Conservation (phyloP, 768 basidiomycete species). For the Mycena metata region DNA sequence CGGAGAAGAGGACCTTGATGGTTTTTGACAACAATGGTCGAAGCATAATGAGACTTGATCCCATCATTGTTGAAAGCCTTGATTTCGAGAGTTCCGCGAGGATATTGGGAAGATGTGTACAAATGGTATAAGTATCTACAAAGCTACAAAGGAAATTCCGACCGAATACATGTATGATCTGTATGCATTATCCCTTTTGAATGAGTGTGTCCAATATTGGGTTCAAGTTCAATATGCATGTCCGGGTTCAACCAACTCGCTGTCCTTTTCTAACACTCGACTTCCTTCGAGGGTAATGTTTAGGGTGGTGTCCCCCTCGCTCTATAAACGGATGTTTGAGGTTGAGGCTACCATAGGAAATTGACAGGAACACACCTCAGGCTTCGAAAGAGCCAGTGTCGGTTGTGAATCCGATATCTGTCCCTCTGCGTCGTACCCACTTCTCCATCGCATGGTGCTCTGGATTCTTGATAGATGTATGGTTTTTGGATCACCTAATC, state of each 20-base stretch:
- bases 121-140: too few species aligned
- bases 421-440: slow-evolving; percentile 6
- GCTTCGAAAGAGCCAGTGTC: not conserved
- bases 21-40: too few species aligned
- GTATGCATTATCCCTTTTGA: too few species aligned
- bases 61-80: too few species aligned
- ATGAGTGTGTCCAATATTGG: too few species aligned
- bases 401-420: slow-evolving; percentile 6
- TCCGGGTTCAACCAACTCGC: not conserved
- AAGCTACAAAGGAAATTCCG: too few species aligned
- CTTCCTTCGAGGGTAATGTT: not conserved
- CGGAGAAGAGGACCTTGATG: too few species aligned
- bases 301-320: slow-evolving; percentile 15
- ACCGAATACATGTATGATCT: too few species aligned
- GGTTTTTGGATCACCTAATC: slow-evolving; percentile 52
- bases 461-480: slow-evolving; percentile 58
- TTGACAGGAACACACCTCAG: slow-evolving; percentile 7
- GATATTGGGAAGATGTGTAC: too few species aligned
- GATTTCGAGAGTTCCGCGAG: too few species aligned
- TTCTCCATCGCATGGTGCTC: slow-evolving; percentile 25
- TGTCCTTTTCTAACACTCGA: not conserved
- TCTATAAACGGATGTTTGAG: not conserved
- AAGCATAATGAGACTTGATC: too few species aligned
- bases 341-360: not conserved
- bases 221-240: slow-evolving; percentile 3